phyloP scores from a whole-genome alignment of 2,329 filamentous ascomycete genomes.

The Cadophora malorum region DNA sequence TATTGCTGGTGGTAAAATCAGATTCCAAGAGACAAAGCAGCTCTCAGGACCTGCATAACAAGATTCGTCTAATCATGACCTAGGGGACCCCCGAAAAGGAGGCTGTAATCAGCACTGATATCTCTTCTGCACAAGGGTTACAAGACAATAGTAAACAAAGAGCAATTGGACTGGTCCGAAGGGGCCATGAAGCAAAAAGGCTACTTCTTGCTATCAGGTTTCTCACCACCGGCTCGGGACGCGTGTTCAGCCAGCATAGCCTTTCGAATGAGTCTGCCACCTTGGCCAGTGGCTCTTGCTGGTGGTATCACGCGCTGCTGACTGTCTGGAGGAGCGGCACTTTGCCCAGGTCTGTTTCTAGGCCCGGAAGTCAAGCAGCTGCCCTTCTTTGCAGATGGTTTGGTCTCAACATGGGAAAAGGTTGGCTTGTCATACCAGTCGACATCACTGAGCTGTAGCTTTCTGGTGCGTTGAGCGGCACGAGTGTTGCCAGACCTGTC shows the following conservation, averaged over 20 bases:
- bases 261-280: slow-evolving; percentile 37
- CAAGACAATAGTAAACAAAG: slow-evolving; percentile 22
- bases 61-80: slow-evolving; percentile 40
- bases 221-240: slow-evolving; percentile 27
- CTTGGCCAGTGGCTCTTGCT: slow-evolving; percentile 22
- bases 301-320: slow-evolving; percentile 16
- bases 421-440: slow-evolving; percentile 77
- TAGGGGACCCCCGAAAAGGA: slow-evolving; percentile 34
- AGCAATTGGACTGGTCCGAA: slow-evolving; percentile 17
- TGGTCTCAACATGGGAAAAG: slow-evolving; percentile 32
- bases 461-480: slow-evolving; percentile 81
- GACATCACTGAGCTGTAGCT: slow-evolving; percentile 94
- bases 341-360: slow-evolving; percentile 2
- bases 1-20: slow-evolving; percentile 25
- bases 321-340: neutral
- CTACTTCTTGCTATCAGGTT: slow-evolving; percentile 33
- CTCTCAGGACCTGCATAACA: slow-evolving; percentile 28
- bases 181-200: neutral
- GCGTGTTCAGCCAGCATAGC: slow-evolving; percentile 39
- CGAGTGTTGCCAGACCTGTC: slow-evolving; percentile 51
- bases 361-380: neutral
- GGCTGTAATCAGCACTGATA: slow-evolving; percentile 39
- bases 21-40: slow-evolving; percentile 28
- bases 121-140: slow-evolving; percentile 22
- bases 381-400: slow-evolving; percentile 17